Conservation (phyloP, 208 protist genomes). For the Histomonas meleagridis region DNA sequence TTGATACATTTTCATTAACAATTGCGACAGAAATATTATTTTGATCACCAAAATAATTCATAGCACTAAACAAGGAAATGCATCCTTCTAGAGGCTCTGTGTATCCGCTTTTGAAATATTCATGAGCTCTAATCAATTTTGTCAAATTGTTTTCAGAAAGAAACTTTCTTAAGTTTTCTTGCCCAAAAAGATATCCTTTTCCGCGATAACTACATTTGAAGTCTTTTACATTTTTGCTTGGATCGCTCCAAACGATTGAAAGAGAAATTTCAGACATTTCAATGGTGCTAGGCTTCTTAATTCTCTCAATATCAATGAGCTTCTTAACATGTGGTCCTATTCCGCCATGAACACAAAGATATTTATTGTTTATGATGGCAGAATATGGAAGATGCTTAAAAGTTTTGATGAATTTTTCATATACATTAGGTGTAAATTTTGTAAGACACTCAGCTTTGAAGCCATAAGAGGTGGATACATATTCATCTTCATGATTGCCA, state of each 20-base stretch:
- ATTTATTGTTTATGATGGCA: background rate
- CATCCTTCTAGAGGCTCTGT: background rate
- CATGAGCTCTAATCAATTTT: slow-evolving; percentile 11
- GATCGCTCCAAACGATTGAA: background rate
- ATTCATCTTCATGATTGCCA: too few relatives aligned
- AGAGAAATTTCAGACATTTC: too few relatives aligned
- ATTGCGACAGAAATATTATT: background rate
- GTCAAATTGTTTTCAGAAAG: background rate
- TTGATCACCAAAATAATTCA: background rate
- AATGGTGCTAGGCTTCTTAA: background rate
- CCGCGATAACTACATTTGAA: background rate
- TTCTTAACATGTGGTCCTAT: background rate
- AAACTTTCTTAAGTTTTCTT: background rate
- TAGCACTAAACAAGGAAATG: background rate
- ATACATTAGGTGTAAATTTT: too few relatives aligned
- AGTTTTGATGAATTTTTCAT: background rate
- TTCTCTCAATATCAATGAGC: background rate
- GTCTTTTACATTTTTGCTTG: background rate
- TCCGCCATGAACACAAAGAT: background rate
- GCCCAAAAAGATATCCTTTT: background rate
- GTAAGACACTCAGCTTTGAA: too few relatives aligned
- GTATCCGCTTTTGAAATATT: background rate
- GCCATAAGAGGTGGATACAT: too few relatives aligned
- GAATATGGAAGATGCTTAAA: background rate
- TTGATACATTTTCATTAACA: too few relatives aligned